Base-by-base conservation (phyloP, 2,329 filamentous ascomycete species). In the Penicillium expansum region DNA sequence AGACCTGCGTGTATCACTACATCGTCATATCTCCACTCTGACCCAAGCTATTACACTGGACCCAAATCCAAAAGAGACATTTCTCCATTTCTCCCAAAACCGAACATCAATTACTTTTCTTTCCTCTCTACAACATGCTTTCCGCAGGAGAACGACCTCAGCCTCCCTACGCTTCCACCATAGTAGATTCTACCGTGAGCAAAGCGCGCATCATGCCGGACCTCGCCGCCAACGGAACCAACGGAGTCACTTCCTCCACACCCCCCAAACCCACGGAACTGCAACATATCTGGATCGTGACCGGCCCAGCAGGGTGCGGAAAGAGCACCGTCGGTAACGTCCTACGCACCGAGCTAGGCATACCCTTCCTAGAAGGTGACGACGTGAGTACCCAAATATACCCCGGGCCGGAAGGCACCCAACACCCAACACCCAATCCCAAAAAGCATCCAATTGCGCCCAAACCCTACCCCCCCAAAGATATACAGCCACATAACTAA, bases 231-330 rank as follows among this genome's bases (percentile, higher is more conserved):
- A 51, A 51, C 48, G 48, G 38, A 33, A 43, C 20, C 11, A 64
- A 66, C 43, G 53, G 60, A 35, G 57, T 55, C n/a, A 60, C 58
- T 3, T 56, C 62, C 35, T 30, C 55, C 13, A 44, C 60, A 16
- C 33, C 44, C 10, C 51, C 48, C 20, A 50, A 60, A 24, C 51
- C 52, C 18, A 38, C 57, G 13, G 59, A 65, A 35, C 56, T 74
- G 39, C 86, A 87, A 67, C 89, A 92, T 73, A 91, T 92, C 70
- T 92, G 88, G 88, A 81, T 92, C 57, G 85, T 92, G 50, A 91
- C 88, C 1, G 89, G 89, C 29, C 89, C 89, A 50, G 89, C 90
- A 42, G 90, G 90, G 29, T 91, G 87, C 69, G 89, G 89, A 57
- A 92, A 92, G 79, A 89, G 85, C 56, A 92, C 89, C 0, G 83